These are phyloP conservation scores for Pythium oligandrum DNA, from an alignment of 352 stramenopile genomes.

Conservation along the genomic window DNA sequence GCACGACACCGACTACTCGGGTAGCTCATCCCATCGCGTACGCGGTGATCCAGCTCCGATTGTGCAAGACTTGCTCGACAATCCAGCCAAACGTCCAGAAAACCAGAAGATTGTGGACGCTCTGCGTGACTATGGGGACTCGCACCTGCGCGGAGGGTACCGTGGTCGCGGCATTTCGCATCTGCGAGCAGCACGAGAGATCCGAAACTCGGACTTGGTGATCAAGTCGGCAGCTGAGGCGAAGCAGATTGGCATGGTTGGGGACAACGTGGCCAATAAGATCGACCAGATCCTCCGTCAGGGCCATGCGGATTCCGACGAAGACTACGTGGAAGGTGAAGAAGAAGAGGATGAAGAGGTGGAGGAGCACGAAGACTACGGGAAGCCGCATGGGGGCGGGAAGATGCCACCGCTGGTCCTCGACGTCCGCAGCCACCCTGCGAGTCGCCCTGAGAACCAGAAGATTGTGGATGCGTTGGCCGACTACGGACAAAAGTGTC, in stretches of 20 bases:
- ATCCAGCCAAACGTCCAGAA: slow-evolving; percentile 44
- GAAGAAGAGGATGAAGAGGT: slow-evolving; percentile 25
- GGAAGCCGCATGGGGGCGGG: slow-evolving; percentile 12
- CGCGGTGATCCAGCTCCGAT: slow-evolving; percentile 59
- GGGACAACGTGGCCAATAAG: slow-evolving; percentile 46
- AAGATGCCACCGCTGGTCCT: slow-evolving; percentile 40
- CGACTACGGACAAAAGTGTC: slow-evolving; percentile 48
- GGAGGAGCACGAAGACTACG: slow-evolving; percentile 11
- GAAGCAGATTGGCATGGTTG: slow-evolving; percentile 56
- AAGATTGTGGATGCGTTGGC: slow-evolving; percentile 54
- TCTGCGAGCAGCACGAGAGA: slow-evolving; percentile 53
- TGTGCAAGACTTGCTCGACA: slow-evolving; percentile 52
- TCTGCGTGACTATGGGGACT: slow-evolving; percentile 66
- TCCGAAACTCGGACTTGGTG: slow-evolving; percentile 44
- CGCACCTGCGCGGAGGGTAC: slow-evolving; percentile 54
- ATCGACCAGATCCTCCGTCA: slow-evolving; percentile 73
- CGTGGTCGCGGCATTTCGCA: slow-evolving; percentile 75
- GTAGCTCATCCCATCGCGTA: slow-evolving; percentile 23
- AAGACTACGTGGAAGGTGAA: slow-evolving; percentile 56
- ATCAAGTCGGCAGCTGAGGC: slow-evolving; percentile 53
- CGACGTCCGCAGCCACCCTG: slow-evolving; percentile 37
- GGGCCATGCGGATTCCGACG: slow-evolving; percentile 61
- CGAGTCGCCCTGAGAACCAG: slow-evolving; percentile 50
- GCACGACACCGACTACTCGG: slow-evolving; percentile 24
- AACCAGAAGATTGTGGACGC: slow-evolving; percentile 70